Evolutionary conservation across 805 yeast species (phyloP), one percentile per base, ranked within the genome.

Genomic region (Candida caryicola): DNA sequence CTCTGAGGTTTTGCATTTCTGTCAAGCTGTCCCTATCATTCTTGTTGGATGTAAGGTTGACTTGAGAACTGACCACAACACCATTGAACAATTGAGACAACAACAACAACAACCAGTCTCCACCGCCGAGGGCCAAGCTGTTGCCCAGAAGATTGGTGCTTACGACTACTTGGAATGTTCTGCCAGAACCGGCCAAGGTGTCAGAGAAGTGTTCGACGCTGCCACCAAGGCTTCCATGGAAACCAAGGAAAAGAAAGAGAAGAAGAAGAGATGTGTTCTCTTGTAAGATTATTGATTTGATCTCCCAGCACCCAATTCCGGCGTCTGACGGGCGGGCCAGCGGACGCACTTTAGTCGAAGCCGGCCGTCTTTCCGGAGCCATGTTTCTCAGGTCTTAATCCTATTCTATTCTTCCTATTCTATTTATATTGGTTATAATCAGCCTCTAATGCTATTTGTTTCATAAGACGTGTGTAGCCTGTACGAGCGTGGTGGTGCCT

Each of bases 11-110:
- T 57, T 59, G 44, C 57, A 53, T 31, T 59, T 66, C 51, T 66
- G 72, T 45, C 65, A 61, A 13, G 55, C 57, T 37, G 64, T 60
- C n/a, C 55, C 60, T 2, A 59, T 53, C 40, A 49, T 64, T 36
- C 51, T 67, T 38, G 60, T 66, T 25, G 73, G 71, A 0, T 56
- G 69, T 31, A 62, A 64, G 45, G 54, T 58, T n/a, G 70, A 65
- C 36, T 48, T 50, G 43, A 59, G 66, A 45, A 46, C 48, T 41
- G 62, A 60, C 47, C 56, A 49, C 2, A 46, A 43, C 30, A 51
- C 57, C 38, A 54, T 56, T 46, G 56, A 56, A 43, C 50, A 46
- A 28, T 55, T 56, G 50, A 47, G 55, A 34, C 55, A 55, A 29
- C 41, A 40, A 34, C 46, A 50, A 39, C 57, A 40, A 29, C 62